These are phyloP conservation scores for Colletotrichum karsti DNA, from an alignment of 2,329 filamentous ascomycete genomes.

Conservation along the genomic window DNA sequence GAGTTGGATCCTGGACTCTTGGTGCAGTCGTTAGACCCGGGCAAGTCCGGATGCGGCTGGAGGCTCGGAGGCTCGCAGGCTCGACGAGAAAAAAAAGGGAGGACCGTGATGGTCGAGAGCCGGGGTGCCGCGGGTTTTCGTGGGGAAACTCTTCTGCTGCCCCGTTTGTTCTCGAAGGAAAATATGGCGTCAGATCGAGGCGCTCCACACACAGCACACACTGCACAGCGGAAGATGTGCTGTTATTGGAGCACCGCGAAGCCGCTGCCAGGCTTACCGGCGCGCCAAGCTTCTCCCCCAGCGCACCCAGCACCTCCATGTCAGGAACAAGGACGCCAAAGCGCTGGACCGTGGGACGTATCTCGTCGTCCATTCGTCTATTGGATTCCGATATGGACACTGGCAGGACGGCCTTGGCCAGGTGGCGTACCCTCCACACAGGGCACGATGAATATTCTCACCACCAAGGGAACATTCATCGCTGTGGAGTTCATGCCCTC, in stretches of 20 bases:
- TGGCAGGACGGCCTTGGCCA: not conserved
- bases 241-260: not conserved
- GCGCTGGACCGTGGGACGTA: conserved; percentile 6
- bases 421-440: not conserved
- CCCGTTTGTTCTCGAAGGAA: conserved; percentile 29
- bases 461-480: no score
- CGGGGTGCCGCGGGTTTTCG: conserved; percentile 1
- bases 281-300: not conserved
- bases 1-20: not conserved
- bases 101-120: conserved; percentile 20
- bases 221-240: not conserved
- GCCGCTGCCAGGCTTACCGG: not conserved
- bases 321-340: conserved; percentile 10
- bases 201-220: conserved; percentile 1
- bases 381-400: not conserved
- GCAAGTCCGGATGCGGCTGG: conserved; percentile 17
- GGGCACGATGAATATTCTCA: not conserved
- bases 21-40: not conserved
- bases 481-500: no score
- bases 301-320: not conserved
- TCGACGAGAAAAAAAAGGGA: not conserved
- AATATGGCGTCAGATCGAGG: conserved; percentile 26
- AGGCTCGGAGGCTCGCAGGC: not conserved
- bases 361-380: not conserved
- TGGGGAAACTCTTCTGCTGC: conserved; percentile 17